Evolutionary conservation across 2,329 filamentous ascomycete species (phyloP), one percentile per base, ranked within the genome.

Genomic region (Ophiocordyceps camponoti-saundersi): DNA sequence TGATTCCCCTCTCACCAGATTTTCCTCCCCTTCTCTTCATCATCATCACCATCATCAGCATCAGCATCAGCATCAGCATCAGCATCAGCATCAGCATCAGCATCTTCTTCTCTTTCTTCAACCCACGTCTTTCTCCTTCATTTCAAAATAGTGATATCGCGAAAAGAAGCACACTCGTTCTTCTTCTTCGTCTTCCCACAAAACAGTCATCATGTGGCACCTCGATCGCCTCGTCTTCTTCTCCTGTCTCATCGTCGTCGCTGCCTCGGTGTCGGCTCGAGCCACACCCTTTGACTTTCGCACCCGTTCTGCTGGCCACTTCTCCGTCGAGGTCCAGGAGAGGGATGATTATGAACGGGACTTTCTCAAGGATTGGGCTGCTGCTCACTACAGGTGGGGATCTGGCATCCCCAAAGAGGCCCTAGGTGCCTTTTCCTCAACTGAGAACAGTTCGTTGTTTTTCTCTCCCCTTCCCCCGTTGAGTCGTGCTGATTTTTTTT

Each of bases 361-460:
- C 47, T 65, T 63, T 50, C 50, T 58, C 13, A 53, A 53, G 18
- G 62, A 64, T 39, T 63, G 58, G 57, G 56, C 54, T 7, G 59
- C 60, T 13, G 60, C 56, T 6, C 57, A 55, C 16, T 51, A 54
- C 50, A 63, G 61, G 55, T 65, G 63, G 62, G 62, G 61, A 6
- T 56, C 51, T 10, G 51, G 49, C 3, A 47, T 55, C 29, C 47
- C 57, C 0, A 46, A 47, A 20, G 49, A 54, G 6, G 47, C 52
- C 13, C 18, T 52, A 11, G 49, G 53, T 8, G 50, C 51, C 2
- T 56, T 63, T 46, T 55, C 57, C 6, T 53, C 64, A n/a, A 51
- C 53, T 2, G 52, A 60, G 21, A 54, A 55, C n/a, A 53, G 62
- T 63, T 46, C 44, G 53, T 50, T 2, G 13, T 13, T 18, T 15